Conservation (phyloP, 768 basidiomycete species). For the Fomitopsis pulvina region DNA sequence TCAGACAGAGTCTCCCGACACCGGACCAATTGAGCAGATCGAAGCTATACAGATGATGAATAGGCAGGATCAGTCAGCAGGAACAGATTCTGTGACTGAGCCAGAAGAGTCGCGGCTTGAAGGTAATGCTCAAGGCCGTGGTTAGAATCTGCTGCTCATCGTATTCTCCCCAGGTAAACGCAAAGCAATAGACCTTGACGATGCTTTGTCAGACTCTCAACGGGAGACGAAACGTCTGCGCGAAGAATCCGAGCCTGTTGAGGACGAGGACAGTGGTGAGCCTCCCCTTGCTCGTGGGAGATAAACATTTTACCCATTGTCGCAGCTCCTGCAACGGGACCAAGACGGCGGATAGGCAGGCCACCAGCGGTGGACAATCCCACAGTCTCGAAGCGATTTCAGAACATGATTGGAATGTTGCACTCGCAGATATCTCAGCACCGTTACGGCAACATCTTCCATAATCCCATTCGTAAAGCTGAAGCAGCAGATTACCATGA, state of each 20-base stretch:
- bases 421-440: conserved; percentile 80
- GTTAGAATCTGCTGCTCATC: too few relatives aligned
- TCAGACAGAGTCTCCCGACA: too few relatives aligned
- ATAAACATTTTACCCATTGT: neutral
- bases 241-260: conserved; percentile 63
- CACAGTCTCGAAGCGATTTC: conserved; percentile 59
- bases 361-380: conserved; percentile 14
- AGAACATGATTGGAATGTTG: conserved; percentile 74
- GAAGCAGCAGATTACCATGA: conserved; percentile 92
- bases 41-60: too few relatives aligned
- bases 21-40: too few relatives aligned
- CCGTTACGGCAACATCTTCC: conserved; percentile 85
- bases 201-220: conserved; percentile 30
- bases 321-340: conserved; percentile 14
- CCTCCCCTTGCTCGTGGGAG: neutral
- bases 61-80: too few relatives aligned
- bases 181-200: conserved; percentile 50
- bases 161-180: conserved; percentile 48
- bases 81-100: too few relatives aligned
- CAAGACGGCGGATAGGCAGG: conserved; percentile 18
- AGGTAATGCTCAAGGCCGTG: too few relatives aligned
- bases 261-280: conserved; percentile 51
- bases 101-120: too few relatives aligned
- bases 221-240: conserved; percentile 52
- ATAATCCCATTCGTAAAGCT: conserved; percentile 79